These are phyloP conservation scores for Ramaria rubella DNA, from an alignment of 768 basidiomycete species.

Conservation along the genomic window DNA sequence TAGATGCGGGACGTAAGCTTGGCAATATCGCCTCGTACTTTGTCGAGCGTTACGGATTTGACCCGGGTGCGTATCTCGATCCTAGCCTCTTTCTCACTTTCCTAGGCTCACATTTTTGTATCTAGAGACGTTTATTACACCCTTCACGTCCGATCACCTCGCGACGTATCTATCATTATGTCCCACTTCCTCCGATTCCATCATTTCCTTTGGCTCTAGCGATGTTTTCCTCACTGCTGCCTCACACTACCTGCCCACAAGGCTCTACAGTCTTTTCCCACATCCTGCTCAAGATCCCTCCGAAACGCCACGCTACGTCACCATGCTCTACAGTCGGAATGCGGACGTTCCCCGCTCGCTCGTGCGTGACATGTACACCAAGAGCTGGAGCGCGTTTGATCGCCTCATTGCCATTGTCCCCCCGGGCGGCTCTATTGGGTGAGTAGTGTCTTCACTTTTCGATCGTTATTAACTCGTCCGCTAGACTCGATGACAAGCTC, in stretches of 20 bases:
- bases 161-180: conserved; percentile 72
- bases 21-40: conserved; percentile 70
- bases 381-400: conserved; percentile 90
- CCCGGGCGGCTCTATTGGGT: conserved; percentile 88
- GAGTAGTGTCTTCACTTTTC: conserved; percentile 21
- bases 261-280: conserved; percentile 67
- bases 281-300: conserved; percentile 75
- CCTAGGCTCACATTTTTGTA: neutral
- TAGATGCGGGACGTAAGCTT: conserved; percentile 51
- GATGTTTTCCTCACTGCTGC: conserved; percentile 72
- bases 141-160: conserved; percentile 74
- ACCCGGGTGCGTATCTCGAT: conserved; percentile 43
- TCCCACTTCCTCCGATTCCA: conserved; percentile 65
- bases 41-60: conserved; percentile 76
- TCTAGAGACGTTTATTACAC: conserved; percentile 61
- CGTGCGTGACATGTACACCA: conserved; percentile 87
- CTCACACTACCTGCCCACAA: conserved; percentile 65
- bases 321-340: conserved; percentile 68
- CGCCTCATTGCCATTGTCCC: conserved; percentile 83
- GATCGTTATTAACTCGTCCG: neutral
- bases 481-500: conserved; percentile 83
- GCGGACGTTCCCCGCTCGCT: conserved; percentile 79
- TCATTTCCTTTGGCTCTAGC: conserved; percentile 76
- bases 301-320: conserved; percentile 70
- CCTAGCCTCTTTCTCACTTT: neutral